Base-by-base conservation (phyloP, 2,329 filamentous ascomycete species). In the Xylaria sp. region DNA sequence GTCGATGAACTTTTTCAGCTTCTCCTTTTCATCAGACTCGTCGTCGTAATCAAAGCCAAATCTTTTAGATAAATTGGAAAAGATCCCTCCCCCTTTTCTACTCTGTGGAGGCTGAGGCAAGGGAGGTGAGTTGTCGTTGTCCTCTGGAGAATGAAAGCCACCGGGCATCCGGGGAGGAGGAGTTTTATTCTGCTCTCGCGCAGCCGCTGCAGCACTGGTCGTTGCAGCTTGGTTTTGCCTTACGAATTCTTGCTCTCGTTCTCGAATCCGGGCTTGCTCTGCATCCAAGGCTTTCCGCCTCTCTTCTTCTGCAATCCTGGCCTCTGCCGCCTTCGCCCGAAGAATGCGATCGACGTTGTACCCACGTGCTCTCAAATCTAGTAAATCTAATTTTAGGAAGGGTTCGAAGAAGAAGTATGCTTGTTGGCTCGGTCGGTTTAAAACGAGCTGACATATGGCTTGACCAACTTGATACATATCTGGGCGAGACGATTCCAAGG, bases 331-430 rank as follows among this genome's bases (percentile, higher is more conserved):
- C 82, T 97, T 97, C 63, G 91, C 91, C 44, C 93, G 89, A 25
- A 99, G 85, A 70, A 99, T 98, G 59, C 96, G 91, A 76, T 98
- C 93, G 47, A 99, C 96, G 73, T 99, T 98, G 84, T 98, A 98
- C 1, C 96, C 96, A 71, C 96, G 93, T 69, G 90, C 90, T 75
- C 93, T 91, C 48, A 99, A 83, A 60, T 94, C 91, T 55, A 92
- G 87, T 27, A 99, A 85, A 74, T 95, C 93, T 9, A 96, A 90
- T 66, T 92, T 95, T 44, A 99, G 83, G 71, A 99, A 91, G 62
- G 93, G 94, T 80, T 98, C 96, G 65, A 99, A 89, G 63, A 96
- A 95, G 65, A 98, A 87, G 63, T 93, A 93, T 1, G 95, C 94
- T 77, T 97, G 92, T 75, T 97, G 92, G 72, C 93, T 95, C 8